Percentiles rank a stretch among this genome's conserved stretches.
These are phyloP conservation scores for Avicennia marina DNA, from an alignment of 257 asterid species.

Conservation along the genomic window DNA sequence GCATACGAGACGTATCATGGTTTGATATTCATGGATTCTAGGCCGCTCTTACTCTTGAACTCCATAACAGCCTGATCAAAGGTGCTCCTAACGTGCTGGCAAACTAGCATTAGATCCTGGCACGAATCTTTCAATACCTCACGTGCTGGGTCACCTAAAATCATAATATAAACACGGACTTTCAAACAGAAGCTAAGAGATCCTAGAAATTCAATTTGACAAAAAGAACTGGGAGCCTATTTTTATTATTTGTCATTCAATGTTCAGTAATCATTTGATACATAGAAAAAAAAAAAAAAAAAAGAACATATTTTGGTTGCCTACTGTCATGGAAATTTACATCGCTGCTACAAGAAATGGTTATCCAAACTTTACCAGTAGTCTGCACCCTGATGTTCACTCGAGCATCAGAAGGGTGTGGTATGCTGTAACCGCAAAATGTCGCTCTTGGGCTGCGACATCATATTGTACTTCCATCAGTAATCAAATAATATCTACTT, in stretches of 20 bases:
- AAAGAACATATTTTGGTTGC: too few relatives aligned
- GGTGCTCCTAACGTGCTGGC: constrained; percentile 64
- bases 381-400: constrained; percentile 93
- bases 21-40: constrained; percentile 28
- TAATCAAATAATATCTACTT: too few relatives aligned
- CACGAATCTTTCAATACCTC: constrained; percentile 81
- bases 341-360: neutral
- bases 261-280: too few relatives aligned
- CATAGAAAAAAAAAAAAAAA: too few relatives aligned
- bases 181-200: too few relatives aligned
- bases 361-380: constrained; percentile 47
- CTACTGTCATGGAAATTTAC: neutral
- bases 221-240: too few relatives aligned
- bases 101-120: constrained; percentile 69
- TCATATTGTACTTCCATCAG: neutral
- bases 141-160: constrained; percentile 74
- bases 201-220: neutral
- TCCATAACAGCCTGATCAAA: constrained; percentile 61
- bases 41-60: constrained; percentile 42
- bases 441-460: constrained; percentile 80
- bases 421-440: constrained; percentile 89
- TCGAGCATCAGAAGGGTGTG: constrained; percentile 90
- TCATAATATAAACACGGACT: constrained; percentile 1
- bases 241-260: too few relatives aligned
- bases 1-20: neutral